Base-by-base conservation (phyloP, 192 early-diverging fungal species). In the Backusella circina region DNA sequence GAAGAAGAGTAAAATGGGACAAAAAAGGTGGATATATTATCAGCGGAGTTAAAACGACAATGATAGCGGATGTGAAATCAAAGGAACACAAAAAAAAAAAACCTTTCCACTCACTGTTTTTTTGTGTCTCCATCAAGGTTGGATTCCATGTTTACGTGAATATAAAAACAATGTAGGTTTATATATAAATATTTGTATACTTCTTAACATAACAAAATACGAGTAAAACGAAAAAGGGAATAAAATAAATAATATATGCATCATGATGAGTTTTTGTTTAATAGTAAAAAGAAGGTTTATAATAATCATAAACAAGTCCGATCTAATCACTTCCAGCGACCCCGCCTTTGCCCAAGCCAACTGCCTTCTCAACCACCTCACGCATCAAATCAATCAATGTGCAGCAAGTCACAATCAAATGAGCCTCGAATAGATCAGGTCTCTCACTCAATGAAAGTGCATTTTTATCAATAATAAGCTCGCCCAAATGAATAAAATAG, bases 351-450 rank as follows among this genome's bases (percentile, higher is more conserved):
- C 78, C 51, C 26, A 80, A 41, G 0, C 78, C 78, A 57, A 80
- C 65, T 2, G 71, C 78, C 28, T 80, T 80, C 35, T 80, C 78
- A 3, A 80, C 78, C 1, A 75, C 68, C 35, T 80, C 78, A 15
- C 78, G 50, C 74, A 80, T 72, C 23, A 80, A 36, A 32, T 80
- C 78, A 35, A 80, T 71, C 39, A 80, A 44, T 0, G 78, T 80
- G 32, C 78, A 80, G 68, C 78, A 80, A 9, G 78, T 72, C 21
- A 80, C 57, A 12, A 80, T 65, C 32, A 80, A 16, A 21, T 75
- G 50, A 21, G 74, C 73, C 41, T 82, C 77, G 13, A 82, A 50
- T 0, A 73, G 28, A 41, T 79, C 71, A 1, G 70, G 70, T 16
- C 51, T 37, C 1, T 73, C 67, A 2, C 79, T 32, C 30, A 73